phyloP scores from a whole-genome alignment of 2,329 filamentous ascomycete genomes.

The Endothia cerciana region DNA sequence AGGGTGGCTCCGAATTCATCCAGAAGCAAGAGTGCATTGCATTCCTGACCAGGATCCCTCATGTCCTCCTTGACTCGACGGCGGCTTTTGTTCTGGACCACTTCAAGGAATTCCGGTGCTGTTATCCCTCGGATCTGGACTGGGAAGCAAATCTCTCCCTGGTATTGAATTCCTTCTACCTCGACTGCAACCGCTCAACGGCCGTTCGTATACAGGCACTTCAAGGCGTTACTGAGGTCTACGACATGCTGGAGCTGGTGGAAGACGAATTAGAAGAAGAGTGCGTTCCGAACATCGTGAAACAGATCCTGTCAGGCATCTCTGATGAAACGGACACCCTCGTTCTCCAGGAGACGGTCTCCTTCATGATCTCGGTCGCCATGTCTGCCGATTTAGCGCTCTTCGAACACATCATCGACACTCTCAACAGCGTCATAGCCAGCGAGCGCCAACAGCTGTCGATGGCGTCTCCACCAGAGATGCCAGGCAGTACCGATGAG shows the following conservation, averaged over 20 bases:
- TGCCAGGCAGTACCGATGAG: slow-evolving; percentile 35
- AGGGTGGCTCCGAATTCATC: slow-evolving; percentile 57
- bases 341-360: slow-evolving; percentile 67
- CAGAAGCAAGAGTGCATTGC: slow-evolving; percentile 69
- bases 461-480: slow-evolving; percentile 37
- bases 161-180: slow-evolving; percentile 66
- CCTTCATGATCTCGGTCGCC: slow-evolving; percentile 67
- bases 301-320: slow-evolving; percentile 64
- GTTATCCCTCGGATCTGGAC: slow-evolving; percentile 70
- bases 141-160: slow-evolving; percentile 68
- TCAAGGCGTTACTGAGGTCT: slow-evolving; percentile 61
- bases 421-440: slow-evolving; percentile 54
- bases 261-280: slow-evolving; percentile 62
- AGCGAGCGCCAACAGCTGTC: slow-evolving; percentile 53
- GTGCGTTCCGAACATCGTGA: slow-evolving; percentile 61
- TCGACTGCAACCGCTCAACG: slow-evolving; percentile 62
- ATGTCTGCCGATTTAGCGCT: slow-evolving; percentile 60
- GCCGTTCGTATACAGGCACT: slow-evolving; percentile 66
- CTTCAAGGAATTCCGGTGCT: slow-evolving; percentile 70
- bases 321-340: slow-evolving; percentile 65
- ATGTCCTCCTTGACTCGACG: slow-evolving; percentile 66
- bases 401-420: slow-evolving; percentile 62
- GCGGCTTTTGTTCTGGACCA: slow-evolving; percentile 68
- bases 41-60: slow-evolving; percentile 67
- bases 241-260: slow-evolving; percentile 61